Percentiles rank a stretch among this genome's conserved stretches.
Conservation (phyloP, 2,329 filamentous ascomycete genomes). For the Colletotrichum sp. region DNA sequence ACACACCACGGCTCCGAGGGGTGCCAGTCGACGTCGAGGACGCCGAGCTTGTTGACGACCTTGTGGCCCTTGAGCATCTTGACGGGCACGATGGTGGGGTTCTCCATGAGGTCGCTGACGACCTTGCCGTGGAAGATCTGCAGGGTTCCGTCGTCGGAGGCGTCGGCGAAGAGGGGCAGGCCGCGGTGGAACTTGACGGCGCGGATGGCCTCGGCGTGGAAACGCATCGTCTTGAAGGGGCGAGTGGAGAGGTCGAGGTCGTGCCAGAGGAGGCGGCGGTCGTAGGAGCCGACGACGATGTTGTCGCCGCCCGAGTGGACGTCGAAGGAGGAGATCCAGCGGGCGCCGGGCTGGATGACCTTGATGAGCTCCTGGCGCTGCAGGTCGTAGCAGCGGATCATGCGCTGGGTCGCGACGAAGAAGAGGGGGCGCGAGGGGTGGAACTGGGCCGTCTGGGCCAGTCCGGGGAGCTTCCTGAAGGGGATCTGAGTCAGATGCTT, state of each 20-base stretch:
- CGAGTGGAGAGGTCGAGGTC: conserved; percentile 89
- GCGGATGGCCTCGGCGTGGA: conserved; percentile 91
- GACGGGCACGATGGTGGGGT: conserved; percentile 92
- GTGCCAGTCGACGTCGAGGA: conserved; percentile 97
- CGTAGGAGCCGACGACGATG: conserved; percentile 91
- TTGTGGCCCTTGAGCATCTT: conserved; percentile 93
- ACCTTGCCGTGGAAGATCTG: conserved; percentile 98
- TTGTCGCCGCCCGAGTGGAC: conserved; percentile 95
- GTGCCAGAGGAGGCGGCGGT: conserved; percentile 93
- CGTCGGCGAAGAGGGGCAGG: conserved; percentile 88
- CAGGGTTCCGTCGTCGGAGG: conserved; percentile 90
- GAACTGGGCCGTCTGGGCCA: conserved; percentile 89
- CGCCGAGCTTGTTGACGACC: conserved; percentile 83
- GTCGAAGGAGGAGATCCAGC: conserved; percentile 92
- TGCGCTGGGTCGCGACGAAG: conserved; percentile 94
- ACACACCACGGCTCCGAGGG: conserved; percentile 92
- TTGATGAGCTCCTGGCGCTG: conserved; percentile 91
- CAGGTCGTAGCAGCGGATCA: conserved; percentile 92
- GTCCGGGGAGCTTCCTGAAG: conserved; percentile 78
- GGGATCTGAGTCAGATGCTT: conserved; percentile 96
- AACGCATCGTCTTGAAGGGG: conserved; percentile 95
- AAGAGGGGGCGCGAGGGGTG: conserved; percentile 92
- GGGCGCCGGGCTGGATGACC: conserved; percentile 89
- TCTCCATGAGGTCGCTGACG: conserved; percentile 92
- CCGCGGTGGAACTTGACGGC: conserved; percentile 86